Evolutionary conservation across 495 filamentous ascomycete genomes (phyloP), one percentile per base, ranked within the genome.

Genomic region (Talaromyces liani): DNA sequence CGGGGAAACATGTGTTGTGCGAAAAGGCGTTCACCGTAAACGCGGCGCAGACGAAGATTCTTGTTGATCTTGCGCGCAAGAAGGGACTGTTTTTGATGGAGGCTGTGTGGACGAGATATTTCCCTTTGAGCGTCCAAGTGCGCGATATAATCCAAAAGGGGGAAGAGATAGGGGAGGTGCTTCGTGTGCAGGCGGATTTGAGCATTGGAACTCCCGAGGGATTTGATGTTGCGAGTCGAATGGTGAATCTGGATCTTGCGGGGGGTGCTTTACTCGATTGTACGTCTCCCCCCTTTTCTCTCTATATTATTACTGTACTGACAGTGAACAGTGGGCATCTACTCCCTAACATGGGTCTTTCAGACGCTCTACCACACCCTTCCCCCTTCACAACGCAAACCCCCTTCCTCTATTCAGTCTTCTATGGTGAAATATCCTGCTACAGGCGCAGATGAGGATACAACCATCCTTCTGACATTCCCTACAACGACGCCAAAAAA

Each of bases 11-110:
- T 67, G 92, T 97, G 3, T 82, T 97, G 25, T 96, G 91, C 73
- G 94, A 97, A 74, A 98, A 98, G 78, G 84, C 93, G 0, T 89
- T 98, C 69, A 97, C 93, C 0, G 89, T 93, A 63, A 97, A 91
- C 70, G 92, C 91, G 9, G 79, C 85, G 12, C 92, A 97, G 77
- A 80, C 90, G 4, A 84, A 83, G 70, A 87, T 88, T 64, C 80
- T 97, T 16, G 82, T 87, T 60, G 85, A 90, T 59, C 87, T 84
- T 18, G 91, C 94, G 29, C 29, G 29, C 0, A 82, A 78, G 68
- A 96, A 95, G 82, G 84, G 86, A n/a, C 70, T 97, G 22, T 97
- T 97, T 77, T 74, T 98, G 41, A 96, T 97, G 91, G 93, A 98
- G 79, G 93, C 93, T 18, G 90, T 97, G 12, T 97, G 94, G 93